phyloP scores from a whole-genome alignment of 163 green algal genomes.

The Scenedesmus sp. region DNA sequence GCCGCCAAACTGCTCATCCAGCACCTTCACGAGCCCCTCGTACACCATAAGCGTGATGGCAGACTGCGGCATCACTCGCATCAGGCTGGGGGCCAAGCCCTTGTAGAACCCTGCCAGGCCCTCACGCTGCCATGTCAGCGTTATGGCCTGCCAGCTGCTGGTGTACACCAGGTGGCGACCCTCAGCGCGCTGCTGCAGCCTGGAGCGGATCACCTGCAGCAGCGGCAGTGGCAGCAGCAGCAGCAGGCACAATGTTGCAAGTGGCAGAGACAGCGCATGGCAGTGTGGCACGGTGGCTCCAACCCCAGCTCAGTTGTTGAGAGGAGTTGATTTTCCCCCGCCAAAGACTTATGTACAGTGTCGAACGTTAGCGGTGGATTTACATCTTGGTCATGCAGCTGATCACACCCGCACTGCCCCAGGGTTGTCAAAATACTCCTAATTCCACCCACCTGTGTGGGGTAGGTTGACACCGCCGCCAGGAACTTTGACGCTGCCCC shows the following conservation, averaged over 20 bases:
- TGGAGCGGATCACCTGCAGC: conserved; percentile 83
- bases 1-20: conserved; percentile 47
- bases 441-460: conserved; percentile 89
- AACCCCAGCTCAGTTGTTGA: too few species aligned
- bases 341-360: too few species aligned
- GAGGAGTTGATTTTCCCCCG: too few species aligned
- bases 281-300: not conserved
- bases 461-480: conserved; percentile 93
- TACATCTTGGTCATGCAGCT: too few species aligned
- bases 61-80: conserved; percentile 93
- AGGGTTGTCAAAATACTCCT: too few species aligned
- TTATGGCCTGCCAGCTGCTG: conserved; percentile 66
- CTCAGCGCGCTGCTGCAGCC: conserved; percentile 93
- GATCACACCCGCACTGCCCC: too few species aligned
- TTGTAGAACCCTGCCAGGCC: conserved; percentile 92
- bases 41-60: conserved; percentile 97
- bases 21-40: conserved; percentile 82
- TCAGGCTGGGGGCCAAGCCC: conserved; percentile 89
- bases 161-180: conserved; percentile 75
- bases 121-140: conserved; percentile 79
- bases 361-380: too few species aligned
- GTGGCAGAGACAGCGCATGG: not conserved
- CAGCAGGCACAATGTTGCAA: not conserved
- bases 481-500: conserved; percentile 69
- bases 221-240: not conserved